These are phyloP conservation scores for Mortierella sp. DNA, from an alignment of 371 early-diverging fungal genomes.

Conservation along the genomic window DNA sequence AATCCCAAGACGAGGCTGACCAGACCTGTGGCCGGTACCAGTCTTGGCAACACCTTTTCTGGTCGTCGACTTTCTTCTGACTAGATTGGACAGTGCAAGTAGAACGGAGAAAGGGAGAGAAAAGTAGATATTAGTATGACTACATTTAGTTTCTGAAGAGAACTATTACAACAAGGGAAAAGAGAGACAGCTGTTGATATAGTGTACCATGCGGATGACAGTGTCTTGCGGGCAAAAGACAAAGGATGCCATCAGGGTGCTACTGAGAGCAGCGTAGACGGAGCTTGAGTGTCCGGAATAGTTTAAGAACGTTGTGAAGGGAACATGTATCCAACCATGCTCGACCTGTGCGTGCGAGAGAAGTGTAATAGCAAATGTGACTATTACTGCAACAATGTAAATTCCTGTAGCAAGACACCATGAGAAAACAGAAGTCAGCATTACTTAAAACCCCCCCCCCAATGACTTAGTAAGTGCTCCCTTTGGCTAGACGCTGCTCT, in stretches of 20 bases:
- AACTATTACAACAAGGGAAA: no score
- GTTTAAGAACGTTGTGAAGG: slow-evolving; percentile 30
- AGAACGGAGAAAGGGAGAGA: neutral
- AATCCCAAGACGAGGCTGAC: slow-evolving; percentile 27
- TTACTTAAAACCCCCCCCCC: no score
- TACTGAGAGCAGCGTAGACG: slow-evolving; percentile 23
- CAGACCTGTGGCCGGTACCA: slow-evolving; percentile 12
- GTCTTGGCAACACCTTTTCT: slow-evolving; percentile 26
- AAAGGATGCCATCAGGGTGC: slow-evolving; percentile 25
- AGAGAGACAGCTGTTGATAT: neutral
- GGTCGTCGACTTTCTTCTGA: slow-evolving; percentile 41
- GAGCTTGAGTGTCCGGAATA: slow-evolving; percentile 25
- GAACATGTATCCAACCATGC: slow-evolving; percentile 15
- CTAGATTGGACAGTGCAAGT: slow-evolving; percentile 7
- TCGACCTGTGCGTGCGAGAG: slow-evolving; percentile 22
- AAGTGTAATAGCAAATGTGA: slow-evolving; percentile 14
- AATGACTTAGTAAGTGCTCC: neutral
- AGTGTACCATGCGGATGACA: slow-evolving; percentile 27
- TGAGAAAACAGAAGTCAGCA: neutral
- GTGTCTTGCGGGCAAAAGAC: slow-evolving; percentile 30
- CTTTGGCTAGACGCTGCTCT: neutral
- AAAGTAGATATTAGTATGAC: neutral
- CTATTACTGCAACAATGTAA: slow-evolving; percentile 14
- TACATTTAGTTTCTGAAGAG: no score
- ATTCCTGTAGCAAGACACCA: slow-evolving; percentile 8